Base-by-base conservation (phyloP, 176 grass and related monocot genomes). In the Oryza glaberrima region DNA sequence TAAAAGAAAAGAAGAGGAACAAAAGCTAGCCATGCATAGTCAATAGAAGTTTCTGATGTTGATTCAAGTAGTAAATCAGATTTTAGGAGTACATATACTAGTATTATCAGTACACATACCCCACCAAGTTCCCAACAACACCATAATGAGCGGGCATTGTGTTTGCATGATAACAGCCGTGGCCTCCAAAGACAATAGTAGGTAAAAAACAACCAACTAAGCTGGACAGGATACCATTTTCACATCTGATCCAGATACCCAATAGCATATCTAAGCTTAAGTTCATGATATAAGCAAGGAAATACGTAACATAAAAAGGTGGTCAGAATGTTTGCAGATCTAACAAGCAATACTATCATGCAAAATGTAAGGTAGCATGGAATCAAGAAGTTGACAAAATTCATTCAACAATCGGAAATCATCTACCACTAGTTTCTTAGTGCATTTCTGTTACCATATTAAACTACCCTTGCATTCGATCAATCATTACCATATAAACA, bases 31-130 rank as follows among this genome's bases (percentile, higher is more conserved):
- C 36, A 63, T 0, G 12, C 32, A 79, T 79, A 73, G 56, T 3
- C 56, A 61, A 61, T 61, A n/a, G 56, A 22, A 61, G 56, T 22
- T 61, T 61, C 19, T 61, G 0, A 61, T 38, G 5, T 60, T 25
- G 28, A 38, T 67, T 77, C 35, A 78, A 90, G 45, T 72, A 25
- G 38, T 9, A 49, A 66, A 46, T 54, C 32, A 38, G 43, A 58
- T 23, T 15, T 71, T 19, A 10, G 20, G 6, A 65, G 7, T 46
- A 79, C 9, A 66, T 6, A 60, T 61, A 17, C 7, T 61, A 61
- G 58, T 22, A 22, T 22, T 61, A 61, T 22, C n/a, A 63, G 58
- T n/a, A 5, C 58, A 9, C n/a, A 11, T 23, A 23, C 9, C 19
- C n/a, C 58, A 63, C 58, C n/a, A 81, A 49, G 1, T 35, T 70